These are phyloP conservation scores for Pezicula carpinea DNA, from an alignment of 2,329 filamentous ascomycete species.

Conservation along the genomic window DNA sequence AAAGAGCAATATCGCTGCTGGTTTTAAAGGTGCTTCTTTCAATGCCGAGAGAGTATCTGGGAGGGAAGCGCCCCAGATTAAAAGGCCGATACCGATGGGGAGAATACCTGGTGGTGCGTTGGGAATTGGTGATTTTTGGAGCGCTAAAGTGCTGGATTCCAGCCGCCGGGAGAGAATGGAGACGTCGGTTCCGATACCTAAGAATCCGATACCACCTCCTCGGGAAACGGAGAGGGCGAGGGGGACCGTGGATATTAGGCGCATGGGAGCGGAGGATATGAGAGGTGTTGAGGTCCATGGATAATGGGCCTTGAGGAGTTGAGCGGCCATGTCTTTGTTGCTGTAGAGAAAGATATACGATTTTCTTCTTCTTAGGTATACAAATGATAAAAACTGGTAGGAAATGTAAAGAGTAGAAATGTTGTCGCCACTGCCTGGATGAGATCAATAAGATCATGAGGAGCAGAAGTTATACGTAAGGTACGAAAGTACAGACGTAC, in stretches of 20 bases:
- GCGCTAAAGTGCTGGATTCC: conserved; percentile 18
- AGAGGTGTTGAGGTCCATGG: conserved; percentile 56
- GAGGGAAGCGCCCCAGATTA: conserved; percentile 40
- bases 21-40: conserved; percentile 19
- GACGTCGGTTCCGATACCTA: conserved; percentile 33
- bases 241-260: conserved; percentile 49
- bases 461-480: too few species aligned
- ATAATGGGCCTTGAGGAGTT: conserved; percentile 34
- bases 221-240: conserved; percentile 57
- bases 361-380: neutral
- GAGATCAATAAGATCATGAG: too few species aligned
- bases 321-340: neutral
- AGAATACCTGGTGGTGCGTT: conserved; percentile 22
- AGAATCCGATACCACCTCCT: conserved; percentile 47
- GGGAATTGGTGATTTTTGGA: conserved; percentile 8
- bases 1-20: conserved; percentile 44
- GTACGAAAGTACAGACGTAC: too few species aligned
- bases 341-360: neutral
- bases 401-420: too few species aligned
- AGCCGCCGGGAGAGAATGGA: conserved; percentile 19
- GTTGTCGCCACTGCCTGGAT: too few species aligned
- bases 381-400: too few species aligned
- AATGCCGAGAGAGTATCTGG: conserved; percentile 27
- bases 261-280: conserved; percentile 64
- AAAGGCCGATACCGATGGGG: conserved; percentile 43